A percentile compares a stretch with the other conserved stretches of the same genome.
Evolutionary conservation across 768 basidiomycete species (phyloP).

Genomic region (Phylloporus rhodoxanthus): DNA sequence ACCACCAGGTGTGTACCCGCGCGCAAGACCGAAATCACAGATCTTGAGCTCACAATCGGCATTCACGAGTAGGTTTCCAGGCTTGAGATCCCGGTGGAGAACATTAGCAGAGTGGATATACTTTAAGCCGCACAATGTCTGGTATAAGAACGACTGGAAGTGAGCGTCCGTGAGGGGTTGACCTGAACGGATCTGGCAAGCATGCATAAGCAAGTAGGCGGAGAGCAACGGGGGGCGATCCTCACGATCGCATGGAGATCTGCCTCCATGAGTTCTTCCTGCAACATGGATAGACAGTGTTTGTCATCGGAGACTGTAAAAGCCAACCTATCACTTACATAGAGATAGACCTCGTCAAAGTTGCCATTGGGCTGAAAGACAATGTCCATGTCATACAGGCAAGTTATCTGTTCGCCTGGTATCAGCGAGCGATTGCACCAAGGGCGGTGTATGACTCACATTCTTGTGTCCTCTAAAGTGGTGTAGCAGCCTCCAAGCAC

Average conservation of each 20-base stretch:
- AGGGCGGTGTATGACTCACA: slow-evolving; percentile 39
- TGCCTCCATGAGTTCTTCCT: slow-evolving; percentile 99
- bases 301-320: neutral
- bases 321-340: slow-evolving; percentile 43
- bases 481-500: slow-evolving; percentile 65
- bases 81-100: slow-evolving; percentile 93
- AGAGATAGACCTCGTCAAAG: slow-evolving; percentile 95
- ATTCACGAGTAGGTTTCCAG: slow-evolving; percentile 92
- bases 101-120: slow-evolving; percentile 98
- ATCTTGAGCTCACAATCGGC: slow-evolving; percentile 99
- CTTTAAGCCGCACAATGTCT: slow-evolving; percentile 96
- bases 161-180: slow-evolving; percentile 87
- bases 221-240: neutral
- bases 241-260: slow-evolving; percentile 96
- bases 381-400: slow-evolving; percentile 97
- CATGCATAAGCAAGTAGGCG: slow-evolving; percentile 1
- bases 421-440: slow-evolving; percentile 7
- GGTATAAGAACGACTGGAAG: slow-evolving; percentile 96
- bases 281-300: slow-evolving; percentile 9
- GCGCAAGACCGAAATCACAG: slow-evolving; percentile 95
- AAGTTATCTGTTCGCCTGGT: slow-evolving; percentile 66
- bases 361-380: slow-evolving; percentile 87
- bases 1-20: slow-evolving; percentile 85
- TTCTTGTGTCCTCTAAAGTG: slow-evolving; percentile 99
- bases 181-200: slow-evolving; percentile 68